Evolutionary conservation across 768 basidiomycete genomes (phyloP).

Genomic region (Pleurotus platypus): DNA sequence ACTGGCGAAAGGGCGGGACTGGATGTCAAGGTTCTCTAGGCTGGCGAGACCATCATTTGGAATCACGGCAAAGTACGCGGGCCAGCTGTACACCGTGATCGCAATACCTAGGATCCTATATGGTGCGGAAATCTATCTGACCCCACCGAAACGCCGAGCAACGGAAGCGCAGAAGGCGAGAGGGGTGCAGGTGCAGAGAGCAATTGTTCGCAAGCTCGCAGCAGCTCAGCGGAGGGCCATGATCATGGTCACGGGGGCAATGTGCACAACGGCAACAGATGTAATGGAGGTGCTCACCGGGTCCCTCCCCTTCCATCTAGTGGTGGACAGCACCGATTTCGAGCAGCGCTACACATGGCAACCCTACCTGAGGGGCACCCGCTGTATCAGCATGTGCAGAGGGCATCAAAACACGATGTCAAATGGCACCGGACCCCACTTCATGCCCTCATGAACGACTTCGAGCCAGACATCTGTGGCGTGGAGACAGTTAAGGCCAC

Average conservation of each 20-base stretch:
- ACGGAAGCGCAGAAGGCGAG: neutral
- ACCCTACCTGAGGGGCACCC: constrained; percentile 11
- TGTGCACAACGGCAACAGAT: constrained; percentile 9
- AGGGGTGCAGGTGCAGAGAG: neutral
- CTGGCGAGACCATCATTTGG: neutral
- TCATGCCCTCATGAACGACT: constrained; percentile 9
- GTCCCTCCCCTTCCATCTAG: constrained; percentile 6
- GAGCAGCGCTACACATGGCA: constrained; percentile 6
- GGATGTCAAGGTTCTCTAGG: neutral
- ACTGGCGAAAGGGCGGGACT: no score
- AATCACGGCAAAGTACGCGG: neutral
- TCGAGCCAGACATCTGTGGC: constrained; percentile 2
- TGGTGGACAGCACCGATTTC: constrained; percentile 7
- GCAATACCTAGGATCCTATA: neutral
- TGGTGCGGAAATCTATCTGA: neutral
- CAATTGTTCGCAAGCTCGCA: neutral
- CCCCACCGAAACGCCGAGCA: neutral
- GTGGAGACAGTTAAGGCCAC: constrained; percentile 12
- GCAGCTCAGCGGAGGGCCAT: constrained; percentile 3
- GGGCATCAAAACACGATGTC: neutral
- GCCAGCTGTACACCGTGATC: neutral
- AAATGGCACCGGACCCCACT: constrained; percentile 10
- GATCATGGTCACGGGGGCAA: constrained; percentile 9
- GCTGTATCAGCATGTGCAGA: neutral
- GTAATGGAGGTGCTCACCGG: constrained; percentile 4